Conservation (phyloP, 164 flowering plant genomes). For the Platanus orientalis region DNA sequence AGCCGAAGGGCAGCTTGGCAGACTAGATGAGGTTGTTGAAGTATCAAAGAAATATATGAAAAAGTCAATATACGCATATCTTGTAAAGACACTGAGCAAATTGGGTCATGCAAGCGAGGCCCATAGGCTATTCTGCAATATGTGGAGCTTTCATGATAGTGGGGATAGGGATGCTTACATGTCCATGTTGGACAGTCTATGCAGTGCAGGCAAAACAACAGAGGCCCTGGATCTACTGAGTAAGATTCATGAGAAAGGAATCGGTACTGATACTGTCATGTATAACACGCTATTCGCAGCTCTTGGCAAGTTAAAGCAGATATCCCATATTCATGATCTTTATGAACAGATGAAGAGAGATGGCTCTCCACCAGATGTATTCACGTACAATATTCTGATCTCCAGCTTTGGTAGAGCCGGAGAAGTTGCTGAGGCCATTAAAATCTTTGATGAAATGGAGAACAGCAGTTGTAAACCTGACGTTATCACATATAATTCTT, state of each 20-base stretch:
- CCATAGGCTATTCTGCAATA: slow-evolving; percentile 84
- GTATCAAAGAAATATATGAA: slow-evolving; percentile 64
- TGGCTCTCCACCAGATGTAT: slow-evolving; percentile 81
- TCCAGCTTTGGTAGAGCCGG: slow-evolving; percentile 81
- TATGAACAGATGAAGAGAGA: slow-evolving; percentile 71
- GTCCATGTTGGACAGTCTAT: slow-evolving; percentile 83
- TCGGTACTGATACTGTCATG: slow-evolving; percentile 63
- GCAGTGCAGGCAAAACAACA: slow-evolving; percentile 54
- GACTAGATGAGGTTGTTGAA: slow-evolving; percentile 64
- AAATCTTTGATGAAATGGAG: slow-evolving; percentile 80
- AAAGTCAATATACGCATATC: slow-evolving; percentile 64
- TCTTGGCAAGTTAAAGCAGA: slow-evolving; percentile 71
- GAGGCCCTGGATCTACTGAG: slow-evolving; percentile 79
- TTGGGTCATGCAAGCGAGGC: slow-evolving; percentile 89
- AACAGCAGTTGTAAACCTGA: slow-evolving; percentile 62
- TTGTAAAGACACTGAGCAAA: slow-evolving; percentile 67
- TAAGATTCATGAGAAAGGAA: slow-evolving; percentile 77
- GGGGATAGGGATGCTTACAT: slow-evolving; percentile 81
- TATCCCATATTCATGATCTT: slow-evolving; percentile 57
- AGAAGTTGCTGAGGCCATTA: slow-evolving; percentile 58
- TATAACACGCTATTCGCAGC: slow-evolving; percentile 75
- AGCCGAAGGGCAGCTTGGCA: slow-evolving; percentile 68
- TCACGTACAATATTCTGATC: slow-evolving; percentile 83
- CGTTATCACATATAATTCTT: slow-evolving; percentile 73
- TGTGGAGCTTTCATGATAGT: slow-evolving; percentile 74